phyloP scores from a whole-genome alignment of 495 filamentous ascomycete genomes.

The Penicillium egyptiacum region DNA sequence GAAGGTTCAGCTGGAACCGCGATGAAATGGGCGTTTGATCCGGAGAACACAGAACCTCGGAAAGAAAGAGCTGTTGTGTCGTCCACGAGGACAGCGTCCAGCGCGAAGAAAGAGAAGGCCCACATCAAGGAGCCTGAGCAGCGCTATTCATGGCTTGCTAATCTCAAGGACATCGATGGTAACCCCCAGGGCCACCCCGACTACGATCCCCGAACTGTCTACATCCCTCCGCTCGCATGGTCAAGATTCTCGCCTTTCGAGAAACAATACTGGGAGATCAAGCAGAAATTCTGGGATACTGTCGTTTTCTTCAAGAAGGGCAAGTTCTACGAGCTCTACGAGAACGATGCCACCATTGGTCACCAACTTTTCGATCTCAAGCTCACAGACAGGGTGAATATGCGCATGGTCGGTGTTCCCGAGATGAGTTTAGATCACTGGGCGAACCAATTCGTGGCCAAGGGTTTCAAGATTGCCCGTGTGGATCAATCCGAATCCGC shows the following conservation, averaged over 20 bases:
- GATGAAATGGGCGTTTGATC: constrained; percentile 82
- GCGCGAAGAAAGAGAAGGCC: constrained; percentile 68
- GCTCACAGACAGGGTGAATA: constrained; percentile 96
- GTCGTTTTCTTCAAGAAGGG: constrained; percentile 99
- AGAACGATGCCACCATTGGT: constrained; percentile 96
- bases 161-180: constrained; percentile 76
- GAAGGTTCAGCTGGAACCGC: constrained; percentile 70
- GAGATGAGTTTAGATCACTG: constrained; percentile 88
- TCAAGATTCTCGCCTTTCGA: constrained; percentile 86
- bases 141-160: constrained; percentile 86
- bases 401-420: constrained; percentile 96
- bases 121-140: constrained; percentile 76
- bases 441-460: constrained; percentile 92
- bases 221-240: constrained; percentile 78
- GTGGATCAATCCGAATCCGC: constrained; percentile 97
- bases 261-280: constrained; percentile 99
- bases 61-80: constrained; percentile 49
- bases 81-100: constrained; percentile 46
- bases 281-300: constrained; percentile 95
- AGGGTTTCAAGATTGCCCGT: constrained; percentile 92
- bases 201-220: constrained; percentile 88
- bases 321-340: constrained; percentile 98
- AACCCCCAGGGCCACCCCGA: constrained; percentile 80
- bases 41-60: constrained; percentile 63
- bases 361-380: constrained; percentile 98